Evolutionary conservation across 768 basidiomycete genomes (phyloP).

Genomic region (Neoboletus magnificus): DNA sequence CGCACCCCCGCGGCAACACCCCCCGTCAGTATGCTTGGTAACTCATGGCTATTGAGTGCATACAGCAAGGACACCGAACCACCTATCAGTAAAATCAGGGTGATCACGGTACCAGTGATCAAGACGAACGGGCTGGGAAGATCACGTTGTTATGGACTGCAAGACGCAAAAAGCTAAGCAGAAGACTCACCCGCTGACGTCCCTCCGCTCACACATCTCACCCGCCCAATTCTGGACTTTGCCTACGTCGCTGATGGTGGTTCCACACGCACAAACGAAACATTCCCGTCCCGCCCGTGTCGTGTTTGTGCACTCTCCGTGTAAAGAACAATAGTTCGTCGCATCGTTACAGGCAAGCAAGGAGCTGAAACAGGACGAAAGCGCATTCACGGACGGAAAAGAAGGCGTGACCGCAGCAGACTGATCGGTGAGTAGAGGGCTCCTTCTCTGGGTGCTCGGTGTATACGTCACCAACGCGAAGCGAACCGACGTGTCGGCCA

Average conservation of each 20-base stretch:
- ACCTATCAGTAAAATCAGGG: constrained; percentile 60
- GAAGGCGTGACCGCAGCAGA: constrained; percentile 37
- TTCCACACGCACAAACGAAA: constrained; percentile 44
- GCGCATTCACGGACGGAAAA: constrained; percentile 52
- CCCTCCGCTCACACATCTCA: constrained; percentile 70
- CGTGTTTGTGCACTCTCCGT: constrained; percentile 61
- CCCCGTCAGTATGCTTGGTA: constrained; percentile 74
- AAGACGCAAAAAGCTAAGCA: background rate
- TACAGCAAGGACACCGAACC: constrained; percentile 67
- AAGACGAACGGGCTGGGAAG: constrained; percentile 66
- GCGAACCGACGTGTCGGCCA: constrained; percentile 38
- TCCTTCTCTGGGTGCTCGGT: constrained; percentile 37
- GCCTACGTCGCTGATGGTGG: constrained; percentile 50
- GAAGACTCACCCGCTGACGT: constrained; percentile 72
- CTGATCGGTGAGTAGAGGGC: constrained; percentile 41
- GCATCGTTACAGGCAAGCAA: constrained; percentile 54
- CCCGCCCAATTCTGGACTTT: constrained; percentile 72
- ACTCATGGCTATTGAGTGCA: constrained; percentile 53
- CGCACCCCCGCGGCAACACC: constrained; percentile 48
- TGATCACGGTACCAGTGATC: constrained; percentile 63
- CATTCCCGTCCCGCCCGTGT: constrained; percentile 56
- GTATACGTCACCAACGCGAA: constrained; percentile 54
- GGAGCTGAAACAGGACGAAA: constrained; percentile 61
- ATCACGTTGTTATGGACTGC: background rate
- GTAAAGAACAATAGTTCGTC: constrained; percentile 66